Conservation (phyloP, 2,329 filamentous ascomycete genomes). For the Ophiocordyceps camponoti-saundersi region DNA sequence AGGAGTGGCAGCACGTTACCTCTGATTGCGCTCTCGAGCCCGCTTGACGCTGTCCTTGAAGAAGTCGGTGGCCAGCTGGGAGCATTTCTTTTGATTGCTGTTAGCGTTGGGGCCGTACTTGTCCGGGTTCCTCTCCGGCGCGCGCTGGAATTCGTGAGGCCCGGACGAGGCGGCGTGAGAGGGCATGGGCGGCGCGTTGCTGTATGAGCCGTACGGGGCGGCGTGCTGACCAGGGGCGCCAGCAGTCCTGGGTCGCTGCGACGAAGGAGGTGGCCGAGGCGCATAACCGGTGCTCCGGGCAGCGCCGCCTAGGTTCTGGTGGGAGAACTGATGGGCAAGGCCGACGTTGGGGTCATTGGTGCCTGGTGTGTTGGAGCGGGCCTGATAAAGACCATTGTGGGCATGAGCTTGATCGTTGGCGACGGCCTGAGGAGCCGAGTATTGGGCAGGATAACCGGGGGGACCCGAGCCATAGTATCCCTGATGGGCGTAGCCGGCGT, state of each 20-base stretch:
- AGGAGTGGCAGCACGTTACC: constrained; percentile 33
- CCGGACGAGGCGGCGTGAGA: constrained; percentile 36
- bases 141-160: constrained; percentile 51
- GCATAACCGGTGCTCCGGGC: constrained; percentile 49
- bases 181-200: constrained; percentile 49
- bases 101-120: constrained; percentile 49
- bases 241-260: constrained; percentile 69
- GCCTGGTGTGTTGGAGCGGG: constrained; percentile 38
- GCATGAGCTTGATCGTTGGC: constrained; percentile 32
- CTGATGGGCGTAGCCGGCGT: constrained; percentile 25
- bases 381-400: constrained; percentile 28
- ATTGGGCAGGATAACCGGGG: constrained; percentile 33
- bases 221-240: constrained; percentile 47
- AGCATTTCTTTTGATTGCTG: constrained; percentile 55
- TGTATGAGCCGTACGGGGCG: constrained; percentile 46
- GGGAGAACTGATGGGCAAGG: constrained; percentile 87
- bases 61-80: constrained; percentile 65
- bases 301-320: constrained; percentile 74
- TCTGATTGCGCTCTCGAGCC: constrained; percentile 84
- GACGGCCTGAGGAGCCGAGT: constrained; percentile 17
- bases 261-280: constrained; percentile 49
- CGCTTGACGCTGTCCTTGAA: constrained; percentile 98
- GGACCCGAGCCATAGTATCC: constrained; percentile 47
- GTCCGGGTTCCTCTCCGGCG: constrained; percentile 75
- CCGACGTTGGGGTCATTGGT: constrained; percentile 77